Evolutionary conservation across 345 rosid genomes (phyloP), one percentile per base, ranked within the genome.

Genomic region (Angophora floribunda): DNA sequence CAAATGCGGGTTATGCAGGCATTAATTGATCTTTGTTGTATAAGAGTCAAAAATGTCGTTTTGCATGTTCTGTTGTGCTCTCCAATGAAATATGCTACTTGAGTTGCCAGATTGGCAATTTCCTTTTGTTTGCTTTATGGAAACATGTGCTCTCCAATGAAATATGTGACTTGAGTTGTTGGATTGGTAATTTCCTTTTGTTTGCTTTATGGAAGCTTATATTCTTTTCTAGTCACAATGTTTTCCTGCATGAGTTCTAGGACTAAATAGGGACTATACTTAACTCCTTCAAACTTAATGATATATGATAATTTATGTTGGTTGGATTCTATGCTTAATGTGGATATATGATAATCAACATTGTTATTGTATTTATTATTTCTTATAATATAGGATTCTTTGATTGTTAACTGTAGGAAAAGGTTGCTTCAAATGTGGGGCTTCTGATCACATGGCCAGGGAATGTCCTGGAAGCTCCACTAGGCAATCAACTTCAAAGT

Each of bases 371-470:
- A 41, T 47, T 30, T 41, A 87, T 47, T 26, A 30, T n/a, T n/a
- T n/a, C 41, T 41, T 57, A 45, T 11, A 65, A 53, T 86, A 52
- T 41, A 87, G 21, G 86, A 16, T 85, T 86, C 67, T 24, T 80
- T 13, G 45, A 52, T 85, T 13, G 9, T 87, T 61, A 78, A 88
- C 28, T 65, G 75, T 89, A 96, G 98, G 96, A 87, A 93, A 89
- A 89, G 95, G 99, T 82, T 98, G 99, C 90, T 96, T 96, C 89
- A 95, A 95, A 91, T 97, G 99, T 82, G 99, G 99, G 51, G 95
- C 97, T 75, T 86, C 87, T 6, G 99, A 97, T 90, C 99, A 98
- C 91, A 87, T 94, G 85, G 99, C 97, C 13, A 96, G 91, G 93
- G 96, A 97, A 88, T 96, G 99, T 90, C 88, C 91, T 17, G 97